Conservation (phyloP, 2,329 filamentous ascomycete genomes). For the Aspergillus flavus region DNA sequence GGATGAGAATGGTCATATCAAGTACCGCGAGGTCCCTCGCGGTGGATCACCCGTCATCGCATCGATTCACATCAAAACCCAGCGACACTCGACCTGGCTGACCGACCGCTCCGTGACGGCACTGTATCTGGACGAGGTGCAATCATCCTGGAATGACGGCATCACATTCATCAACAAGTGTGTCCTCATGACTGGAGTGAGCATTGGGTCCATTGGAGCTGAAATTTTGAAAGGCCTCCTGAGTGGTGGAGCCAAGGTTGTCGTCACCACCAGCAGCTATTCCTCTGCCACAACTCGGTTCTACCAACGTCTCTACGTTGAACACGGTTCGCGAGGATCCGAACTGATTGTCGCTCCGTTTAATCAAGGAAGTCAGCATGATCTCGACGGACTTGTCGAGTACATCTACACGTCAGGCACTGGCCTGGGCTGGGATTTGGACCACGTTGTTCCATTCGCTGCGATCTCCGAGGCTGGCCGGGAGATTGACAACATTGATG, state of each 20-base stretch:
- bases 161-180: constrained; percentile 94
- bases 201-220: constrained; percentile 94
- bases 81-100: constrained; percentile 95
- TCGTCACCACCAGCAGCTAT: constrained; percentile 95
- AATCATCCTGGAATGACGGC: constrained; percentile 82
- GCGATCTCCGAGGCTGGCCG: constrained; percentile 97
- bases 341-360: constrained; percentile 98
- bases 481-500: constrained; percentile 95
- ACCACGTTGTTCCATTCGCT: constrained; percentile 93
- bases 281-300: constrained; percentile 98
- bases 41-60: constrained; percentile 22
- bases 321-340: constrained; percentile 88
- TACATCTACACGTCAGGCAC: constrained; percentile 98
- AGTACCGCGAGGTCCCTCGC: constrained; percentile 84
- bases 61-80: constrained; percentile 31
- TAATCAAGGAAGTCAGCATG: constrained; percentile 98
- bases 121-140: constrained; percentile 86
- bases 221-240: constrained; percentile 95
- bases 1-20: constrained; percentile 87
- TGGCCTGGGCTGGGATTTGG: constrained; percentile 96
- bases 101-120: constrained; percentile 99
- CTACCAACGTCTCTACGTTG: constrained; percentile 97
- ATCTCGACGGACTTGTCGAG: constrained; percentile 88
- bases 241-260: constrained; percentile 92
- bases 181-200: constrained; percentile 96